Conservation (phyloP, 2,329 filamentous ascomycete species). For the Fonsecaea nubica region DNA sequence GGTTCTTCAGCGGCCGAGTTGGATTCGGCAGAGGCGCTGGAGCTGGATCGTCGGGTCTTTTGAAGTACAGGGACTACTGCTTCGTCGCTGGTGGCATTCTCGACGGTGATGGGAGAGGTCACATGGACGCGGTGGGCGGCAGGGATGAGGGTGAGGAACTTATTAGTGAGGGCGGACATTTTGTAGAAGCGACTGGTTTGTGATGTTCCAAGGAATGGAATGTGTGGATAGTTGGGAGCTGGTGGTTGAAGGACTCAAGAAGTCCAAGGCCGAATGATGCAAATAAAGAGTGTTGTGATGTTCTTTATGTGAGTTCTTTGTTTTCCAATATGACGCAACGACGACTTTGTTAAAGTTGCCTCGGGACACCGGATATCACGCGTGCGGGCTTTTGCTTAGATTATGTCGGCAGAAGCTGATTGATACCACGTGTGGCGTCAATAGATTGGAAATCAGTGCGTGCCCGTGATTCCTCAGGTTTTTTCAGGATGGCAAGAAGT, state of each 20-base stretch:
- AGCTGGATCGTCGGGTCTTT: slow-evolving; percentile 38
- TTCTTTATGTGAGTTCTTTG: slow-evolving; percentile 32
- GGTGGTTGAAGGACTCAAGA: neutral
- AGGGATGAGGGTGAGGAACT: slow-evolving; percentile 36
- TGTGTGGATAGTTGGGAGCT: neutral
- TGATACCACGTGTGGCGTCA: slow-evolving; percentile 19
- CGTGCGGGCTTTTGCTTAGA: slow-evolving; percentile 18
- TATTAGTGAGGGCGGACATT: slow-evolving; percentile 34
- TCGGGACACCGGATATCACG: slow-evolving; percentile 30
- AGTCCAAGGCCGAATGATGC: neutral
- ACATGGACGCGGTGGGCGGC: slow-evolving; percentile 30
- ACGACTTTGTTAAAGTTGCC: slow-evolving; percentile 23
- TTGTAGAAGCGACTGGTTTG: slow-evolving; percentile 15
- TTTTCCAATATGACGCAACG: slow-evolving; percentile 31
- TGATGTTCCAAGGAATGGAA: slow-evolving; percentile 7
- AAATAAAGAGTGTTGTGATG: slow-evolving; percentile 17
- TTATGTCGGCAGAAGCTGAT: slow-evolving; percentile 11
- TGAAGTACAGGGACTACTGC: slow-evolving; percentile 34
- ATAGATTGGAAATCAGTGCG: slow-evolving; percentile 15
- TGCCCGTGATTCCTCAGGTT: slow-evolving; percentile 10
- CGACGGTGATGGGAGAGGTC: slow-evolving; percentile 26
- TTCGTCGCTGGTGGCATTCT: slow-evolving; percentile 18
- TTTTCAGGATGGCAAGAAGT: slow-evolving; percentile 10
- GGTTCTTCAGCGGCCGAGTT: slow-evolving; percentile 32
- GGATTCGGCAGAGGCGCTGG: slow-evolving; percentile 35